Base-by-base conservation (phyloP, 257 asterid species). In the Scutellaria barbata region DNA sequence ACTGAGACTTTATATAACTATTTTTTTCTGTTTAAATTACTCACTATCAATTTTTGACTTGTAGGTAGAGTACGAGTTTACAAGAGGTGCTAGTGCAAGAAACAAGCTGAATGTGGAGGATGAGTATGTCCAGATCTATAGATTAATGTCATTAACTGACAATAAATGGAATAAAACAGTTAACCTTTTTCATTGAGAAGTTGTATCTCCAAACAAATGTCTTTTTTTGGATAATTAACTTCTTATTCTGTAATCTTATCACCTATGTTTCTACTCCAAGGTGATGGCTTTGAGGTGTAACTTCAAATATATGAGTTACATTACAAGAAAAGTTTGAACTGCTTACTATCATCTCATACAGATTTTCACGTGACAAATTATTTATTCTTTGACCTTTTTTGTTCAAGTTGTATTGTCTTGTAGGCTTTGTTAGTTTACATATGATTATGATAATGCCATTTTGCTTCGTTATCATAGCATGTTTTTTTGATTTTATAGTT, bases 41-140 rank as follows among this genome's bases (percentile, higher is more conserved):
- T 83, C 73, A 74, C 66, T 55, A 45, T 63, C 43, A 53, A 66
- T 68, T 70, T 47, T 57, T 77, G 67, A 22, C 58, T 75, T 81
- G 76, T 77, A 95, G 98, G 98, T 79, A 10, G 98, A 86, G 80
- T 75, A 77, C 55, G 97, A 90, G 79, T 84, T 95, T 78, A 81
- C 92, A 77, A 84, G 80, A 82, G 90, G 89, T 74, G 88, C 74
- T 71, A 79, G 84, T 77, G 81, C 90, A 76, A 82, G 91, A 82
- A 81, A 74, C 72, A 94, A 84, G 88, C 95, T 91, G 79, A 84
- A 33, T 85, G 64, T 80, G 84, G 95, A 88, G 77, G 80, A 77
- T 63, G 97, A 89, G 99, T 91, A 94, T 70, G 97, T 73, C 74
- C 68, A 52, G 51, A 68, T 55, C 76, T 69, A 69, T 66, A 35